phyloP scores from a whole-genome alignment of 768 basidiomycete species.

The Cyclocybe cylindracea region DNA sequence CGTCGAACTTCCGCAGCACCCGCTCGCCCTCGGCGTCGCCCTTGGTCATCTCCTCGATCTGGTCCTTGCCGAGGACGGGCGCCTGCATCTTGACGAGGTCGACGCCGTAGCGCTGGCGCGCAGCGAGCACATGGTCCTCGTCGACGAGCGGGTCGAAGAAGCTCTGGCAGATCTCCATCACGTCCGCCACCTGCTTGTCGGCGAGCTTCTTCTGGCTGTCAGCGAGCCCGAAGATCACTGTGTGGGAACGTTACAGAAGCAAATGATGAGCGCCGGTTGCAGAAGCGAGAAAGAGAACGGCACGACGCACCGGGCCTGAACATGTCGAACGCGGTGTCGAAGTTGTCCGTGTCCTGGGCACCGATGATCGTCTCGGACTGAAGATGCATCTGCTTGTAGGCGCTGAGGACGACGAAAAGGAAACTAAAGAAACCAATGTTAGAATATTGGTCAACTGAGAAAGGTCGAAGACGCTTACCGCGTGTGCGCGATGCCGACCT shows the following conservation, averaged over 20 bases:
- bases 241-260: not conserved
- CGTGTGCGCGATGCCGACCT: slow-evolving; percentile 35
- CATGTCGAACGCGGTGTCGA: slow-evolving; percentile 49
- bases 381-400: slow-evolving; percentile 51
- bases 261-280: not conserved
- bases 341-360: slow-evolving; percentile 46
- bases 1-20: slow-evolving; percentile 45
- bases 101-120: slow-evolving; percentile 17
- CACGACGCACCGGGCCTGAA: slow-evolving; percentile 39
- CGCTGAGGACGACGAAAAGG: slow-evolving; percentile 49
- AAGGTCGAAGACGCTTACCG: slow-evolving; percentile 16
- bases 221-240: slow-evolving; percentile 25
- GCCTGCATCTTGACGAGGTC: slow-evolving; percentile 18
- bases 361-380: slow-evolving; percentile 39
- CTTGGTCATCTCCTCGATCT: slow-evolving; percentile 17
- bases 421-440: slow-evolving; percentile 30
- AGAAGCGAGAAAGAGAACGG: not conserved
- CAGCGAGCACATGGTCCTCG: slow-evolving; percentile 12
- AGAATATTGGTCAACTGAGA: not conserved
- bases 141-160: slow-evolving; percentile 24
- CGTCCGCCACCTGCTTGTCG: slow-evolving; percentile 16
- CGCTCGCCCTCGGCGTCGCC: slow-evolving; percentile 28
- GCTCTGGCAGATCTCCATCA: slow-evolving; percentile 22
- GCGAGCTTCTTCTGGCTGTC: slow-evolving; percentile 25
- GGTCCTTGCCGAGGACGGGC: slow-evolving; percentile 18